phyloP scores from a whole-genome alignment of 75 land plant species.

The Picea glauca region DNA sequence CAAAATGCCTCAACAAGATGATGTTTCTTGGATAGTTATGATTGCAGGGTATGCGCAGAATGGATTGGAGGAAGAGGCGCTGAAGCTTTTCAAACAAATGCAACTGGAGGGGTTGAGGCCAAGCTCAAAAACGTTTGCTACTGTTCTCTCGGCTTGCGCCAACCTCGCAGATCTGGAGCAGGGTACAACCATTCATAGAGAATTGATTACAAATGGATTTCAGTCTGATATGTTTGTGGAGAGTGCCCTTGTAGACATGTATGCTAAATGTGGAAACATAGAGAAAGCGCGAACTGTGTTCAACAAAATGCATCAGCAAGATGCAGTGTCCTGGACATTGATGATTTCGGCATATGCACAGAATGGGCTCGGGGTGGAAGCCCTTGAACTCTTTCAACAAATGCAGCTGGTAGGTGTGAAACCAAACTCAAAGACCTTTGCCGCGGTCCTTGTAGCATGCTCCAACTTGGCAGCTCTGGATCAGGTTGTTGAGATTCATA shows the following conservation, averaged over 20 bases:
- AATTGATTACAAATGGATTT: conserved; percentile 9
- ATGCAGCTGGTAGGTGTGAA: conserved; percentile 12
- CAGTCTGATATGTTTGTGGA: conserved; percentile 12
- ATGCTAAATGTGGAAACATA: conserved; percentile 20
- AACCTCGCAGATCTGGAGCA: conserved; percentile 7
- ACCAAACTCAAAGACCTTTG: conserved; percentile 14
- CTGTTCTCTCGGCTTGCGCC: conserved; percentile 15
- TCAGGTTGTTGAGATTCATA: conserved; percentile 13
- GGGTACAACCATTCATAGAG: conserved; percentile 10
- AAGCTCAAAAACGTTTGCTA: conserved; percentile 7
- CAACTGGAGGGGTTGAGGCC: conserved; percentile 1
- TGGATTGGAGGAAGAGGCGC: conserved; percentile 1
- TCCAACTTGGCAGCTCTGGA: conserved; percentile 16
- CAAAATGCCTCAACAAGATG: background rate
- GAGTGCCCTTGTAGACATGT: conserved; percentile 23
- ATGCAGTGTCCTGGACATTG: conserved; percentile 13
- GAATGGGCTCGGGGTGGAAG: conserved; percentile 11
- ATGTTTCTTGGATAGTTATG: background rate
- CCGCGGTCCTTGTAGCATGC: conserved; percentile 11
- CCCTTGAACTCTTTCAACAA: conserved; percentile 9
- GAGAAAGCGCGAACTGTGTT: conserved; percentile 13
- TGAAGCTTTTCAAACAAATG: conserved; percentile 3
- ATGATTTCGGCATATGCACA: conserved; percentile 15
- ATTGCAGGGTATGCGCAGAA: conserved; percentile 14
- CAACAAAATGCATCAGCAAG: conserved; percentile 4